Percentiles rank a stretch among this genome's conserved stretches.
Conservation (phyloP, 2,329 filamentous ascomycete species). For the Cercospora brassicicola region DNA sequence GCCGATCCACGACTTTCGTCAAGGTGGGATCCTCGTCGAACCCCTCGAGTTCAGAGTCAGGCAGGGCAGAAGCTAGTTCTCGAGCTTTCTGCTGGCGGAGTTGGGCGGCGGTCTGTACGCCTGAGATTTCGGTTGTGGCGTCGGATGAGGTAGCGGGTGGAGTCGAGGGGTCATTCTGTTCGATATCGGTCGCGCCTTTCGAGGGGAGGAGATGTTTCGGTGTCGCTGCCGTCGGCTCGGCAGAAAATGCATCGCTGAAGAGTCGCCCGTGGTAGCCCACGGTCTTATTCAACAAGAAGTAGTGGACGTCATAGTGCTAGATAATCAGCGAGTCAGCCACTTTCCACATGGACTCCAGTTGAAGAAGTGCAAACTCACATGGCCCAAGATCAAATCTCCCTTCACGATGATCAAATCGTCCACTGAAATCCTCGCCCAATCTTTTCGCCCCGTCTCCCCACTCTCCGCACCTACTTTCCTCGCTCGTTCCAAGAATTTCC, state of each 20-base stretch:
- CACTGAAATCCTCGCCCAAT: conserved; percentile 91
- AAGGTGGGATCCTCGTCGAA: conserved; percentile 71
- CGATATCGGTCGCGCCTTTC: conserved; percentile 9
- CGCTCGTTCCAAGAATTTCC: conserved; percentile 90
- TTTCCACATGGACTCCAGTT: not conserved
- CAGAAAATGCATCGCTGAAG: conserved; percentile 67
- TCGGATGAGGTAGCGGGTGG: conserved; percentile 9
- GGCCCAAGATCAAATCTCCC: conserved; percentile 87
- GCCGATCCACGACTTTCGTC: conserved; percentile 91
- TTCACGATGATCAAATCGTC: conserved; percentile 93
- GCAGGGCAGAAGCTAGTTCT: conserved; percentile 39
- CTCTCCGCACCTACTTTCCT: conserved; percentile 85
- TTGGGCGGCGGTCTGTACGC: conserved; percentile 31
- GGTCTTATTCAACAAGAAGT: conserved; percentile 89
- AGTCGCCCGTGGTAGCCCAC: conserved; percentile 71
- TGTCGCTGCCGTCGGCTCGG: conserved; percentile 50
- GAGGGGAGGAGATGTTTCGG: conserved; percentile 34
- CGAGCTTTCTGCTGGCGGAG: conserved; percentile 26
- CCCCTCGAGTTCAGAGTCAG: conserved; percentile 66
- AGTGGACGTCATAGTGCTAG: conserved; percentile 96
- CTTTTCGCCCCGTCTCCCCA: conserved; percentile 63
- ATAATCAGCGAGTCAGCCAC: conserved; percentile 2
- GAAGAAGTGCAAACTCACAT: conserved; percentile 61
- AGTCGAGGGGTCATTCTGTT: not conserved
- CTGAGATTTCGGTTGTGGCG: not conserved